phyloP scores from a whole-genome alignment of 2,329 filamentous ascomycete species.

The Phyllosticta citrichinensis region DNA sequence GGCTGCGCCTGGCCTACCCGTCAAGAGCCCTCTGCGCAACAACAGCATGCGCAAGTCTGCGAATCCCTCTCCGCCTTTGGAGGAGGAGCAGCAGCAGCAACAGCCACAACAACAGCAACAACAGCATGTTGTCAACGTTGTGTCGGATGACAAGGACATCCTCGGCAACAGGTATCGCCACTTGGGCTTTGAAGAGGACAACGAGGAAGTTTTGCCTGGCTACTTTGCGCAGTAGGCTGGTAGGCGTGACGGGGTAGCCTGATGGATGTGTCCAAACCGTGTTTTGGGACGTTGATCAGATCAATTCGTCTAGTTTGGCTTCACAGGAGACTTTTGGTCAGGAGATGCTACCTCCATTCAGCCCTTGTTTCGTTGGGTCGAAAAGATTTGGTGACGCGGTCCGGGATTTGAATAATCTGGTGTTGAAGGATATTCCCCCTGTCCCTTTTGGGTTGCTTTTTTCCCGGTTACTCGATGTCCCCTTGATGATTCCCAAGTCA shows the following conservation, averaged over 20 bases:
- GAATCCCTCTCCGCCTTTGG: neutral
- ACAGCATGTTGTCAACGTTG: neutral
- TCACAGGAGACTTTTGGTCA: no score
- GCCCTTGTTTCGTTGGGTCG: no score
- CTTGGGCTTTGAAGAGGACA: neutral
- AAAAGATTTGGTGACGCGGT: no score
- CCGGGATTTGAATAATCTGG: neutral
- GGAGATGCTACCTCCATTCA: no score
- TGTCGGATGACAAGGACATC: neutral
- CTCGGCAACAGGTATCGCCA: neutral
- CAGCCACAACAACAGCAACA: neutral
- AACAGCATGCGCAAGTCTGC: neutral
- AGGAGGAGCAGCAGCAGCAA: neutral
- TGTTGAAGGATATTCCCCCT: neutral
- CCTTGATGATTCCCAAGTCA: neutral
- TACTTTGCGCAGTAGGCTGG: neutral
- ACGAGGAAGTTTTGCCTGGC: neutral
- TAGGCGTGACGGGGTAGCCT: no score
- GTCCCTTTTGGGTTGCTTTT: neutral
- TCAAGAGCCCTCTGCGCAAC: neutral
- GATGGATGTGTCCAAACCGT: no score
- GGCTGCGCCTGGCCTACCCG: neutral
- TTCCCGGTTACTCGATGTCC: neutral
- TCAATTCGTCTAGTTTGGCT: no score
- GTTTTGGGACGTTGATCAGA: no score